Evolutionary conservation across 768 basidiomycete genomes (phyloP), one percentile per base, ranked within the genome.

Genomic region (Trametes gibbosa): DNA sequence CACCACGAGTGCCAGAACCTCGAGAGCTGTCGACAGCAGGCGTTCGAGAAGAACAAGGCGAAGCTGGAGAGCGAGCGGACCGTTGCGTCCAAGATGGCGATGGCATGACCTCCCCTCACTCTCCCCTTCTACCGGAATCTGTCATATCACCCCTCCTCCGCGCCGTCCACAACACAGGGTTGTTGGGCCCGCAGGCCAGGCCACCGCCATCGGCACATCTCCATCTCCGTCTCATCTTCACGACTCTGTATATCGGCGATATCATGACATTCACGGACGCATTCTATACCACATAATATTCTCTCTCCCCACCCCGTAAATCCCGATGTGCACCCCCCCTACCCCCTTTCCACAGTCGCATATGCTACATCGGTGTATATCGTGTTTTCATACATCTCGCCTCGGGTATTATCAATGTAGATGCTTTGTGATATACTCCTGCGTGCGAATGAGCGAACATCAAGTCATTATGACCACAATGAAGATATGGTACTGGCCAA

Each of bases 61-160:
- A 90, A 90, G 76, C 77, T 95, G 58, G 92, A 93, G 80, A 85
- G 86, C 66, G 92, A 95, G 75, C 85, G 89, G 74, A 95, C 92
- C 19, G 87, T 90, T 35, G 86, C 87, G 34, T 77, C 89, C 70
- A 94, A 93, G 86, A 86, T 95, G 82, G 87, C 87, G 58, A 86
- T 84, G 47, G 89, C 89, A 70, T 92, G 68, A 78, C 53, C 48
- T 19, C 34, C 53, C 61, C 51, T 58, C 29, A 41, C 58, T 19
- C 48, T 47, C 59, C 43, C 42, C 55, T 24, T 13, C 54, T 35
- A 19, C 55, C 43, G 46, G 41, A 39, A 51, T 27, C 16, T 59
- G 46, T 39, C 39, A 39, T 34, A 35, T 23, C 19, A 40, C 23
- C 55, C 45, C 50, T 63, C 63, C 34, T 57, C 62, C 43, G 19